Base-by-base conservation (phyloP, 169 alveolate genomes). In the Cryptosporidium canis region DNA sequence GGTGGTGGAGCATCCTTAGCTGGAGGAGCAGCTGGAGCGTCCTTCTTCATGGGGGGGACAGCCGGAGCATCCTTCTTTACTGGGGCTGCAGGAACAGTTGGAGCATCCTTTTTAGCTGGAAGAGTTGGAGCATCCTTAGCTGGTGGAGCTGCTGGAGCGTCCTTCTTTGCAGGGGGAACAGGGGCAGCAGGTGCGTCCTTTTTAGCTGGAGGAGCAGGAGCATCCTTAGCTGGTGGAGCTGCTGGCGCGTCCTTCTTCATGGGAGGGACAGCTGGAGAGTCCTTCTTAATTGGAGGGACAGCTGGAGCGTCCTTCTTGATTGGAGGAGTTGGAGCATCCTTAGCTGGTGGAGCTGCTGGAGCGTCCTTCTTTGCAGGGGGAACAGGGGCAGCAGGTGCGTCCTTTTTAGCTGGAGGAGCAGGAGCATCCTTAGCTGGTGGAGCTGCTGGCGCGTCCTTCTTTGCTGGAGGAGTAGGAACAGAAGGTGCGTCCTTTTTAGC, bases 371-470 rank as follows among this genome's bases (percentile, higher is more conserved):
- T 71, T 24, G 16, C 39, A 5, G 48, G 48, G 7, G 85, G 67
- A 0, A 18, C 55, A 45, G 83, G 6, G 11, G 37, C 44, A 41
- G 44, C 65, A 8, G 45, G 66, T 18, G 83, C 0, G 2, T 24
- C 68, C 68, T 64, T 37, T 27, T 51, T 71, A 55, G 43, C 33
- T n/a, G 24, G 51, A 8, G 70, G 55, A n/a, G 37, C 37, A 11
- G 51, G 45, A 3, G 41, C 56, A 14, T 27, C 67, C 43, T 14
- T 53, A n/a, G 55, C 55, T n/a, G n/a, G n/a, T n/a, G 55, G 55
- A 9, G 77, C 45, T 2, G 65, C 83, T 68, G 65, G 65, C 6
- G 65, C 66, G 3, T 47, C 65, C 66, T 47, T 47, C 27, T 47
- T 47, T 3, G 21, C 66, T 31, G 83, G 65, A 67, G 66, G 29